Base-by-base conservation (phyloP, 2,329 filamentous ascomycete genomes). In the Penicillium olsonii region DNA sequence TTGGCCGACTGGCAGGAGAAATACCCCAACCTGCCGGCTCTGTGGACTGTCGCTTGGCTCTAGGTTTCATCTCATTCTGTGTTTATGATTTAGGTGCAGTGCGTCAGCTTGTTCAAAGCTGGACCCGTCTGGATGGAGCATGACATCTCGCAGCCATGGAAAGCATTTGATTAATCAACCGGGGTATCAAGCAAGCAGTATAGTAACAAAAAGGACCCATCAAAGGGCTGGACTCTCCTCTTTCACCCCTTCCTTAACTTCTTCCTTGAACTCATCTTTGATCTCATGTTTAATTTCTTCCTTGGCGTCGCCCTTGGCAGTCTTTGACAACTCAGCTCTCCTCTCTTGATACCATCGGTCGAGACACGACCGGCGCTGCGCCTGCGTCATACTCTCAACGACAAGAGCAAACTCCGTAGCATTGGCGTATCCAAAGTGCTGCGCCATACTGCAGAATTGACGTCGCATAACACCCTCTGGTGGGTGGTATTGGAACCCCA, bases 31-130 rank as follows among this genome's bases (percentile, higher is more conserved):
- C 72, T 97, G 60, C 94, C 94, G 15, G 89, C 91, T 2, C 80
- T 94, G 48, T 99, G 94, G 94, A 97, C 92, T 19, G 68, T 97
- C 68, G 90, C 91, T 20, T 99, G 94, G 92, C 90, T 97, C 67
- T 97, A 75, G 55, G 33, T 17, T 15, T 42, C 38, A 34, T 42
- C 37, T 24, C 45, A n/a, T 78, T 20, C 34, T 35, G 33, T n/a
- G 9, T 35, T 35, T 35, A 18, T n/a, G 33, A 18, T 35, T 35
- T 35, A 35, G 33, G 15, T n/a, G 6, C 33, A 26, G 10, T 31
- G n/a, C n/a, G n/a, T 14, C 29, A 12, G 24, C 11, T 6, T 19
- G 15, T 18, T 17, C 6, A 15, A 22, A 33, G 17, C 26, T 44
- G 43, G 22, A 8, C 24, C 33, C 39, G 37, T 48, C 15, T 15